Evolutionary conservation across 2,329 filamentous ascomycete species (phyloP).

Genomic region (Aspergillus felis): DNA sequence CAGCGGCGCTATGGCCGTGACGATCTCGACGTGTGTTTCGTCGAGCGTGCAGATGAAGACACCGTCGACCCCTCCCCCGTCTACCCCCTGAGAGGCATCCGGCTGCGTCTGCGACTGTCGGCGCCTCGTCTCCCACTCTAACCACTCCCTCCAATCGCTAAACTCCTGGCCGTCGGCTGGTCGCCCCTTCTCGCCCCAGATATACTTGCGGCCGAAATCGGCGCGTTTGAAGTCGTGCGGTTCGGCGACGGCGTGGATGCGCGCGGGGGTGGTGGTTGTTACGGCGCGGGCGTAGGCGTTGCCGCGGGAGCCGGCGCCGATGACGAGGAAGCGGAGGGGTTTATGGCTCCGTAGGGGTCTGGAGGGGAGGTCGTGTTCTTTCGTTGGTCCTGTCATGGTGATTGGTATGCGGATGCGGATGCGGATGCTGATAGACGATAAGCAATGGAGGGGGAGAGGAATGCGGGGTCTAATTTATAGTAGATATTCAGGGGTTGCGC

Average conservation of each 20-base stretch:
- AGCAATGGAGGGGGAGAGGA: background rate
- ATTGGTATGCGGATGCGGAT: background rate
- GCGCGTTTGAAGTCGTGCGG: conserved; percentile 72
- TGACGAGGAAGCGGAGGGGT: conserved; percentile 65
- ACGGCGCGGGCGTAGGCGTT: conserved; percentile 69
- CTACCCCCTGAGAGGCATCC: background rate
- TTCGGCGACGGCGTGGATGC: conserved; percentile 76
- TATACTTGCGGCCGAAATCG: conserved; percentile 65
- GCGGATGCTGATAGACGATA: background rate
- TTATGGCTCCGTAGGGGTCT: conserved; percentile 1
- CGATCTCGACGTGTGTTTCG: conserved; percentile 79
- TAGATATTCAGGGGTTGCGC: background rate
- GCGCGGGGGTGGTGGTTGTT: conserved; percentile 59
- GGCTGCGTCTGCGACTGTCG: conserved; percentile 39
- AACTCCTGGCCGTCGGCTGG: conserved; percentile 66
- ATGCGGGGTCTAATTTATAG: background rate
- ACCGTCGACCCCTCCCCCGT: conserved; percentile 55
- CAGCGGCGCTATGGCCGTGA: conserved; percentile 65
- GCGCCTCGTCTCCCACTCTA: conserved; percentile 65
- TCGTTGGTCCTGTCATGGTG: conserved; percentile 19
- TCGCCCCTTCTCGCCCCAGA: conserved; percentile 57
- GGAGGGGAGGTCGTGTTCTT: background rate
- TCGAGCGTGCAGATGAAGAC: conserved; percentile 76
- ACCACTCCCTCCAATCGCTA: conserved; percentile 67
- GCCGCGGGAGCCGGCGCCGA: conserved; percentile 79